Base-by-base conservation (phyloP, 225 moss, liverwort and hornwort species). In the Marchantia paleacea region DNA sequence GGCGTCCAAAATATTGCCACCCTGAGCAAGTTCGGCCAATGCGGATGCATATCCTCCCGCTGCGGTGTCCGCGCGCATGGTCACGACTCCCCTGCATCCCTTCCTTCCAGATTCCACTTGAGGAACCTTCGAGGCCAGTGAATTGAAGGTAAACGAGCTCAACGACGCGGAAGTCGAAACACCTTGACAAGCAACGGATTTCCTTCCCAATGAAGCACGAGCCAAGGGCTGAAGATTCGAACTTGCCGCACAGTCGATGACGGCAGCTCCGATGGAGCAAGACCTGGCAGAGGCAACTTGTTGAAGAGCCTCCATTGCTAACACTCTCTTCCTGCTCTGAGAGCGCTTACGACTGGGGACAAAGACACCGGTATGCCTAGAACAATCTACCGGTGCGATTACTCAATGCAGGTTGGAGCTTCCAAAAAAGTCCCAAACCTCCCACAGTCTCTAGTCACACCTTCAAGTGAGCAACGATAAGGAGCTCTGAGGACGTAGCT, bases 1-100 rank as follows among this genome's bases (percentile, higher is more conserved):
- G 72, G 88, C 89, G 73, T 99, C 93, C 85, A 99, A 58, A 75
- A 81, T 75, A n/a, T 85, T 16, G 19, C 68, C 84, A 19, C 76
- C 64, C 85, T 91, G 84, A 47, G 95, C 90, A 10, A 99, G 83
- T 31, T 99, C 95, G 16, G 97, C 97, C 89, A 99, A 31, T 3
- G 95, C 97, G 28, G 78, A 48, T 1, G 95, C 92, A 47, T 99
- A 99, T 6, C 95, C 95, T 19, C 84, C 89, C 0, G 95, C 95
- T 0, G 92, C 91, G 10, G 81, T 75, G 0, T 93, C 97, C 0
- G 13, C 3, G 73, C 85, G 87, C 97, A 94, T 94, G 65, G 88
- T 87, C 68, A 94, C 95, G 26, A 95, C 91, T 13, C 86, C 91
- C 84, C 84, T 83, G 63, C 86, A 55, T 55, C 87, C 85, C 62